Percentiles rank a stretch among this genome's conserved stretches.
These are phyloP conservation scores for Chlorella sorokiniana DNA, from an alignment of 139 green algal genomes.

Conservation along the genomic window DNA sequence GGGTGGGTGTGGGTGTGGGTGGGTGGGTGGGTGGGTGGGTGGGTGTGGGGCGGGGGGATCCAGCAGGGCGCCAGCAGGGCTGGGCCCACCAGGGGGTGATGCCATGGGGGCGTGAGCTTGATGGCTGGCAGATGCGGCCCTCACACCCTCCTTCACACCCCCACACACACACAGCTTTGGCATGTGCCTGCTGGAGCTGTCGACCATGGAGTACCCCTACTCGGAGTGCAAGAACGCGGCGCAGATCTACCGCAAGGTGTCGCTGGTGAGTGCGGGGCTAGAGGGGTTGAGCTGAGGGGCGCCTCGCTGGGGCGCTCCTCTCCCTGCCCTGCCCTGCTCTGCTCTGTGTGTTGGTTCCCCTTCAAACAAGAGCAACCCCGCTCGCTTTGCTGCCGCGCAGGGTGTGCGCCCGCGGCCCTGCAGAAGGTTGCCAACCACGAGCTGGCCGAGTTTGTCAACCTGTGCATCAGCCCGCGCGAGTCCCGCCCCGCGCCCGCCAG, in stretches of 20 bases:
- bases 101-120: no score
- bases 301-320: not conserved
- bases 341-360: not conserved
- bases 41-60: not conserved
- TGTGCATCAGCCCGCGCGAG: conserved; percentile 81
- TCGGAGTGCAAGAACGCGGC: conserved; percentile 96
- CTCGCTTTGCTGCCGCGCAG: conserved; percentile 40
- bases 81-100: no score
- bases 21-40: not conserved
- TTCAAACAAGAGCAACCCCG: not conserved
- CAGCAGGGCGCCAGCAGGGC: no score
- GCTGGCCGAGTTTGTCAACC: conserved; percentile 87
- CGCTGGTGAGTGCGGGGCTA: conserved; percentile 54
- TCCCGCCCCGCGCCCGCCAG: conserved; percentile 76
- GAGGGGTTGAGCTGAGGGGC: not conserved
- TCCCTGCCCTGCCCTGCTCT: not conserved
- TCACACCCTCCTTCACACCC: not conserved
- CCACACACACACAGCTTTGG: conserved; percentile 67
- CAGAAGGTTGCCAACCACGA: conserved; percentile 79
- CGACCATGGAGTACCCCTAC: conserved; percentile 98
- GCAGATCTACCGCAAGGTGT: conserved; percentile 99
- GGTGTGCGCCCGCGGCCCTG: conserved; percentile 85
- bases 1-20: not conserved
- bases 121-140: not conserved
- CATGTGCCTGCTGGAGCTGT: conserved; percentile 98